Conservation (phyloP, 352 stramenopile species). For the Phytopythium montanum region DNA sequence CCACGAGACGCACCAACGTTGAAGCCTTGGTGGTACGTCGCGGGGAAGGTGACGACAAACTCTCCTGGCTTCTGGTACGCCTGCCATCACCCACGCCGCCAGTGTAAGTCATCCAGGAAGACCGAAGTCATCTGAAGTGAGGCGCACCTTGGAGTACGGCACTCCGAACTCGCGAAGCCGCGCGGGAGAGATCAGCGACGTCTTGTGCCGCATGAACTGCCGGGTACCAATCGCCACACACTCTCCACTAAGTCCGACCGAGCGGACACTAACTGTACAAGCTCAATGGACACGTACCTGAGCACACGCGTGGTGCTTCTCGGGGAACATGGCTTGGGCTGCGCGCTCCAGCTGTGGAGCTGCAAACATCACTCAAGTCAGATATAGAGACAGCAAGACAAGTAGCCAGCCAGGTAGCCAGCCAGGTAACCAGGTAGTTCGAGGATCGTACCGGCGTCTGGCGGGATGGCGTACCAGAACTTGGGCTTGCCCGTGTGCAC, state of each 20-base stretch:
- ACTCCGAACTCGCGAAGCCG: slow-evolving; percentile 82
- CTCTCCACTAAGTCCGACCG: not conserved
- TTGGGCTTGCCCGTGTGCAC: slow-evolving; percentile 91
- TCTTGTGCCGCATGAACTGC: slow-evolving; percentile 93
- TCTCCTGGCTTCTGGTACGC: slow-evolving; percentile 84
- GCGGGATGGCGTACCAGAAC: slow-evolving; percentile 91
- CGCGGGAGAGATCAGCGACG: slow-evolving; percentile 84
- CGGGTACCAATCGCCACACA: no score
- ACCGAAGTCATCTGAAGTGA: not conserved
- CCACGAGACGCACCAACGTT: slow-evolving; percentile 60
- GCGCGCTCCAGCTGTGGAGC: slow-evolving; percentile 77
- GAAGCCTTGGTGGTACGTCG: slow-evolving; percentile 88
- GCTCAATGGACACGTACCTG: slow-evolving; percentile 26
- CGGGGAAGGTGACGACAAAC: slow-evolving; percentile 92
- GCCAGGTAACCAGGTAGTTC: no score
- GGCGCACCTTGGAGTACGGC: slow-evolving; percentile 56
- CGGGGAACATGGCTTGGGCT: slow-evolving; percentile 83
- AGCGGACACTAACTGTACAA: not conserved
- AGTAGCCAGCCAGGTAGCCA: no score
- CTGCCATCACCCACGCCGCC: slow-evolving; percentile 10
- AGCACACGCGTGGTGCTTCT: slow-evolving; percentile 80
- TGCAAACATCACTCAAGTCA: slow-evolving; percentile 3
- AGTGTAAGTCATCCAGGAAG: not conserved
- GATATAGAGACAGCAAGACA: not conserved
- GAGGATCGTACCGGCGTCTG: slow-evolving; percentile 49